These are phyloP conservation scores for Suillus discolor DNA, from an alignment of 768 basidiomycete species.

Conservation along the genomic window DNA sequence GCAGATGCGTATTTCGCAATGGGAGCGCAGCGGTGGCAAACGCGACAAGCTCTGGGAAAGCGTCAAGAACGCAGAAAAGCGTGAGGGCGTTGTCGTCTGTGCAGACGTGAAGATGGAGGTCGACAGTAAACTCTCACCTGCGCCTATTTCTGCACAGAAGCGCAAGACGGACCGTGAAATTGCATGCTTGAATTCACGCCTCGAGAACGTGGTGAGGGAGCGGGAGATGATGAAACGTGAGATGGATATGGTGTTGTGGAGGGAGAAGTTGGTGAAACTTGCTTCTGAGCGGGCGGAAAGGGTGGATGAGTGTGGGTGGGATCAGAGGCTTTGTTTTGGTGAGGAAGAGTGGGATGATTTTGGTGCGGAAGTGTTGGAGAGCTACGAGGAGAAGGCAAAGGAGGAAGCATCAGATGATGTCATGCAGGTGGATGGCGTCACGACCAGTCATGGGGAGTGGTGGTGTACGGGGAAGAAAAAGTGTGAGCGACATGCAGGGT, in stretches of 20 bases:
- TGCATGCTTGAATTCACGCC: constrained; percentile 50
- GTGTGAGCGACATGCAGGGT: constrained; percentile 83
- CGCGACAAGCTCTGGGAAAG: constrained; percentile 71
- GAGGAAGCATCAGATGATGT: constrained; percentile 35
- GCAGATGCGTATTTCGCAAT: constrained; percentile 62
- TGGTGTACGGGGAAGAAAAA: constrained; percentile 79
- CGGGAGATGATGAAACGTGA: constrained; percentile 68
- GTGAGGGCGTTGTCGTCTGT: constrained; percentile 69
- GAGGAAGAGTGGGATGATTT: constrained; percentile 79
- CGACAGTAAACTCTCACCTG: constrained; percentile 13
- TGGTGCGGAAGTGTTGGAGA: constrained; percentile 66
- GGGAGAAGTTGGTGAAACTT: constrained; percentile 67
- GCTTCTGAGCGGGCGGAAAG: constrained; percentile 67
- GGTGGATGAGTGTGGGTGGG: constrained; percentile 85
- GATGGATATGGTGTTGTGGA: constrained; percentile 70
- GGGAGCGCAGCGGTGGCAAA: constrained; percentile 64
- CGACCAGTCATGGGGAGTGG: constrained; percentile 53
- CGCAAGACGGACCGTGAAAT: constrained; percentile 60
- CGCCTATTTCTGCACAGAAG: constrained; percentile 37
- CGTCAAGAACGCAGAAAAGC: constrained; percentile 67
- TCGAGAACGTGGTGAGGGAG: constrained; percentile 59
- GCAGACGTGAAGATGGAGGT: constrained; percentile 33
- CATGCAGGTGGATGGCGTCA: constrained; percentile 39
- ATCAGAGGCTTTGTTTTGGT: constrained; percentile 81
- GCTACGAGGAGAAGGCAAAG: constrained; percentile 56